Evolutionary conservation across 2,329 filamentous ascomycete species (phyloP), one percentile per base, ranked within the genome.

Genomic region (Paraphoma sp.): DNA sequence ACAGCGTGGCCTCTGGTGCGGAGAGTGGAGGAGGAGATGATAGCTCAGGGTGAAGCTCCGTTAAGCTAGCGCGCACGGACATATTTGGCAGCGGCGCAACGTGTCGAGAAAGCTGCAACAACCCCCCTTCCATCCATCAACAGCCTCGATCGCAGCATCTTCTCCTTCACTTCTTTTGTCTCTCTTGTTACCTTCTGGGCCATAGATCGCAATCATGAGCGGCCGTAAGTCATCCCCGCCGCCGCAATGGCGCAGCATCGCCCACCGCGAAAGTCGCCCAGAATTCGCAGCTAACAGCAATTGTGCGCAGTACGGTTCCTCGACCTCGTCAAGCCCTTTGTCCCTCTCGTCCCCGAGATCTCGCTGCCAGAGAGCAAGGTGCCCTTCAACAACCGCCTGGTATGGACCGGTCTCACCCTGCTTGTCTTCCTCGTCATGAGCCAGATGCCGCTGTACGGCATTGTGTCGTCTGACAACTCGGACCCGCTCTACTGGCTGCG

Each of bases 391-490:
- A 95, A 98, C 68, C 77, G 80, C 62, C 76, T 83, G 73, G 78
- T 83, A 81, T 83, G 81, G 81, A 83, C 81, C 12, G 80, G 80
- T 64, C 75, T 78, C 79, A 98, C 95, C 66, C 87, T 99, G 72
- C 85, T 99, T 80, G 96, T 98, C 83, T 99, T 99, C 88, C 84
- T 99, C 86, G 93, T 99, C 81, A 99, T 99, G 95, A 97, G 93
- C 84, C 95, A 97, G 84, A 98, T 99, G 95, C 75, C 95, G 33
- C 71, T 83, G 33, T 99, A 99, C 83, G 95, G 95, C 82, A 99
- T 99, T 81, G 96, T 99, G 76, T 99, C 95, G 54, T 99, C 95
- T 74, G 80, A 82, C 73, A 97, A 93, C 72, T 98, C 95, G 60
- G 96, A 99, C 83, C 96, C 95, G 70, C 86, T 99, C 74, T 99